Base-by-base conservation (phyloP, 2,329 filamentous ascomycete species). In the Cytospora piceae region DNA sequence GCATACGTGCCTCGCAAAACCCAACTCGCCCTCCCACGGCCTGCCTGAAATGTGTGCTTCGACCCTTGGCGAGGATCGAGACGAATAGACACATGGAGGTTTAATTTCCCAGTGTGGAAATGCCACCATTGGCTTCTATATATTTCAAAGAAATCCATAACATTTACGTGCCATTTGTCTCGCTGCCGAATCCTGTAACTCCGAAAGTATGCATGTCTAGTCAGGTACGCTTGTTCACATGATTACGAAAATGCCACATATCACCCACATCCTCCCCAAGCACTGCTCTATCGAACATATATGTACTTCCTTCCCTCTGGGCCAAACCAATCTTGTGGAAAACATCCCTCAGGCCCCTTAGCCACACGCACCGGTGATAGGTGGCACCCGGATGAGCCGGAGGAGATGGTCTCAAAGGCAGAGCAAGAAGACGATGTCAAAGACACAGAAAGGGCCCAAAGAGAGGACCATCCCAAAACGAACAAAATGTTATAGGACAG, bases 1-100 rank as follows among this genome's bases (percentile, higher is more conserved):
- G 66, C 63, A 67, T 63, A 67, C 66, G 66, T 66, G 66, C 63
- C 66, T 67, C 66, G 55, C 52, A 58, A 15, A 56, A 58, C 31
- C 51, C 59, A 55, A 20, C 11, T 12, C 5, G 42, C 24, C 32
- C 15, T 4, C 14, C 4, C 37, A n/a, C 27, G 14, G 4, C n/a
- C 22, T 29, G 14, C 20, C 17, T 53, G 46, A 7, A 31, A 1
- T n/a, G 4, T 12, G 37, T 59, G 39, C 11, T 27, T 12, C 53
- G 2, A 6, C 2, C 42, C 14, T 14, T 22, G 15, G 20, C 20
- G 17, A 32, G 20, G 15, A n/a, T 22, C 14, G 11, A 42, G 4
- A 12, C 7, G 29, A 52, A 7, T 2, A 17, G 4, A n/a, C 12
- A 46, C 6, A 8, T 46, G 42, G 42, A 46, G 7, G 17, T 7